phyloP scores from a whole-genome alignment of 2,329 filamentous ascomycete genomes.

The Apiospora hydei region DNA sequence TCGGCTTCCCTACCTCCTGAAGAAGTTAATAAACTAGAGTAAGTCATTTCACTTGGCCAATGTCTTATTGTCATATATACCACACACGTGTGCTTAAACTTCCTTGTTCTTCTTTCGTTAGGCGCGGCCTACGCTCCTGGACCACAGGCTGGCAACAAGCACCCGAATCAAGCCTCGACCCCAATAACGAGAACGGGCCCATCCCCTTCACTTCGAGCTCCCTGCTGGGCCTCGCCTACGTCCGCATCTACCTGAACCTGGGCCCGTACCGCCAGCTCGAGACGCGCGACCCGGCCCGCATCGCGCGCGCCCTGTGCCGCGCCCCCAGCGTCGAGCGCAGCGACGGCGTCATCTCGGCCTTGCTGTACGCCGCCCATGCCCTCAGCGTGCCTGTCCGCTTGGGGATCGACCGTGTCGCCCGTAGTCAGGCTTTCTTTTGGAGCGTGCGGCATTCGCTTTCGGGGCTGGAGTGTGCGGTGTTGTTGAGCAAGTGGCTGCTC shows the following conservation, averaged over 20 bases:
- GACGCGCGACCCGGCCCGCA: slow-evolving; percentile 49
- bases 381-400: slow-evolving; percentile 63
- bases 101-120: slow-evolving; percentile 24
- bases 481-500: slow-evolving; percentile 59
- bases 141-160: slow-evolving; percentile 49
- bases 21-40: slow-evolving; percentile 47
- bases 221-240: slow-evolving; percentile 53
- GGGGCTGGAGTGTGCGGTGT: slow-evolving; percentile 60
- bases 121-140: slow-evolving; percentile 46
- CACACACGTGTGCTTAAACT: neutral
- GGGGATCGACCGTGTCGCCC: slow-evolving; percentile 60
- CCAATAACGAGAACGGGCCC: slow-evolving; percentile 49
- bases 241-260: slow-evolving; percentile 53
- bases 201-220: slow-evolving; percentile 55
- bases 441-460: slow-evolving; percentile 63
- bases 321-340: slow-evolving; percentile 53
- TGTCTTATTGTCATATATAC: neutral
- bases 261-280: slow-evolving; percentile 52
- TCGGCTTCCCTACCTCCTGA: slow-evolving; percentile 43
- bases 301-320: slow-evolving; percentile 47
- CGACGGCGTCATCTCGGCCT: slow-evolving; percentile 55
- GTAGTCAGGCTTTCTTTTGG: slow-evolving; percentile 64
- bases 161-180: slow-evolving; percentile 48
- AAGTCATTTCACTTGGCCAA: slow-evolving; percentile 25
- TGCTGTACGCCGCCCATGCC: slow-evolving; percentile 61